Evolutionary conservation across 2,329 filamentous ascomycete species (phyloP).

Genomic region (Diaporthe sp.): DNA sequence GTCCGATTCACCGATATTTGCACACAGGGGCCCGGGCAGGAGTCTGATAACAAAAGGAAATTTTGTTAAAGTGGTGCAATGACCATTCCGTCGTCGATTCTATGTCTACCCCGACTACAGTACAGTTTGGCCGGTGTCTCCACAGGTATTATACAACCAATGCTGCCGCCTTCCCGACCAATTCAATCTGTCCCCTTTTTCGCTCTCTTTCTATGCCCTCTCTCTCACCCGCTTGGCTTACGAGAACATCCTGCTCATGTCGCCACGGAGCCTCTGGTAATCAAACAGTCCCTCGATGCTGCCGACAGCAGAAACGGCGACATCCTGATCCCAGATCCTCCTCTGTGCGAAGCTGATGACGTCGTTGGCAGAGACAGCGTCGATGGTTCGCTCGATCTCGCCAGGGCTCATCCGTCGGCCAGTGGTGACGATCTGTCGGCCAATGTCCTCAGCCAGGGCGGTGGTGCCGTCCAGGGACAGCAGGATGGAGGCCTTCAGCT

Average conservation of each 20-base stretch:
- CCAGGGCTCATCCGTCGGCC: slow-evolving; percentile 90
- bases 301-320: slow-evolving; percentile 93
- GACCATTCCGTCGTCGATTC: slow-evolving; percentile 48
- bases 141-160: slow-evolving; percentile 51
- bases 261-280: slow-evolving; percentile 65
- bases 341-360: slow-evolving; percentile 96
- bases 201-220: slow-evolving; percentile 31
- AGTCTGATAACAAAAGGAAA: slow-evolving; percentile 32
- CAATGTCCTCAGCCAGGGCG: slow-evolving; percentile 97
- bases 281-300: slow-evolving; percentile 89
- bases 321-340: slow-evolving; percentile 97
- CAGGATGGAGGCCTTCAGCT: slow-evolving; percentile 98
- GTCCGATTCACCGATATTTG: not conserved
- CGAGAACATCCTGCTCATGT: slow-evolving; percentile 56
- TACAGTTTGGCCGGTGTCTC: slow-evolving; percentile 55
- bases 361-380: slow-evolving; percentile 92
- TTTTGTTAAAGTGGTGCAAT: slow-evolving; percentile 38
- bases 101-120: slow-evolving; percentile 55
- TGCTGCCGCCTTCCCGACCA: slow-evolving; percentile 27
- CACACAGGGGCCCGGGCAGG: not conserved
- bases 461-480: slow-evolving; percentile 98
- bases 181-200: slow-evolving; percentile 41
- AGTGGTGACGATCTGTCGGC: slow-evolving; percentile 97
- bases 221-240: not conserved
- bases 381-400: slow-evolving; percentile 94